Evolutionary conservation across 805 yeast genomes (phyloP), one percentile per base, ranked within the genome.

Genomic region (Metahyphopichia silvanorum): DNA sequence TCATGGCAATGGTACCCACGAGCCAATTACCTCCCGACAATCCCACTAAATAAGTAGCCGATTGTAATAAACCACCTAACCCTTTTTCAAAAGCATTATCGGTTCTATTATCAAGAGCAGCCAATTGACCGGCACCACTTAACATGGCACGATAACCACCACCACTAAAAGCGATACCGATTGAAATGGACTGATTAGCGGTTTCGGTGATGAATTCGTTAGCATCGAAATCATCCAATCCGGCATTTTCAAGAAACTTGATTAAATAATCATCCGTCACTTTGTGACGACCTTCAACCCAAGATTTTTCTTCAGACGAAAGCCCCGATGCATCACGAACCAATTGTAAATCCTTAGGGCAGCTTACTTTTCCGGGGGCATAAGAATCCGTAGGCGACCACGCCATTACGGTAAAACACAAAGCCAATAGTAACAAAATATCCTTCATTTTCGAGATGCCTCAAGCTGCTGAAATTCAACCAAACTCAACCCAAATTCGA

Each of bases 131-230:
- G 8, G 95, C 96, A 2, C 95, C 96, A 38, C 43, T 33, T 70
- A 81, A 68, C 89, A 87, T 85, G 21, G 96, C 94, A 40, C 96
- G 72, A 56, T 85, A 87, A 3, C 96, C 96, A 51, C 96, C 96
- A 27, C 96, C 96, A 11, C 60, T 46, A 35, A 65, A 55, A 3
- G 70, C 67, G 14, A 64, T 34, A 4, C 63, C 71, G 14, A 65
- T 52, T 19, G 49, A 48, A 30, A 63, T 44, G 20, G 66, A 49
- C 15, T 50, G 46, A 32, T 54, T 48, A 29, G 57, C 53, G 15
- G 33, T 19, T 11, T 43, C 25, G 15, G 29, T 41, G 37, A 57
- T 45, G 39, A 64, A 77, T 0, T 46, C 51, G 15, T 59, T 63
- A 1, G 74, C 68, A 40, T 74, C 71, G 39, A 72, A 72, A 46